These are phyloP conservation scores for Clonostachys rhizophaga DNA, from an alignment of 2,329 filamentous ascomycete genomes.

Conservation along the genomic window DNA sequence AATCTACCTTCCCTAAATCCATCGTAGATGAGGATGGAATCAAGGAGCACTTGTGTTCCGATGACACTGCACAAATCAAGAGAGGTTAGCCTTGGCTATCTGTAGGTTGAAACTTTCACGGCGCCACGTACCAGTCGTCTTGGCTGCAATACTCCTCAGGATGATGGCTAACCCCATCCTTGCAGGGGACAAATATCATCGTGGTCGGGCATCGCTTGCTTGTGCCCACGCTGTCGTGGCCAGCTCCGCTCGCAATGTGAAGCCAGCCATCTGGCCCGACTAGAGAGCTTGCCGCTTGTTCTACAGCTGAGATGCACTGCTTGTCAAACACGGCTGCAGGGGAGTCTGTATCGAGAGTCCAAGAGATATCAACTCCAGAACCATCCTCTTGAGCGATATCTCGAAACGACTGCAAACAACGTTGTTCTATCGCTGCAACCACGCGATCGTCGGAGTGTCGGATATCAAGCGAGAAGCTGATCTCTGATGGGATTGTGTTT, in stretches of 20 bases:
- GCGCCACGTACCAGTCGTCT: conserved; percentile 19
- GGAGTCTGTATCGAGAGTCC: conserved; percentile 55
- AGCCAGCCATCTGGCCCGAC: conserved; percentile 36
- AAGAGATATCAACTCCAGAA: conserved; percentile 41
- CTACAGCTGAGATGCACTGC: conserved; percentile 61
- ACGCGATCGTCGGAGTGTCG: conserved; percentile 50
- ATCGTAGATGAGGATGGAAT: conserved; percentile 13
- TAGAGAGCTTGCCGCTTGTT: conserved; percentile 48
- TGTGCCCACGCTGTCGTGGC: conserved; percentile 29
- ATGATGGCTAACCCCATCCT: conserved; percentile 27
- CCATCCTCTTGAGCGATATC: conserved; percentile 15
- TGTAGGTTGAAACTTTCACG: background rate
- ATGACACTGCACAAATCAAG: conserved; percentile 7
- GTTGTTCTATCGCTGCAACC: conserved; percentile 40
- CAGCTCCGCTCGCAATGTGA: conserved; percentile 28
- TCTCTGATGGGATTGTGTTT: conserved; percentile 65
- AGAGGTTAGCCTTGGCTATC: background rate
- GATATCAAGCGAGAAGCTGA: conserved; percentile 63
- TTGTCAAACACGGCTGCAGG: conserved; percentile 59
- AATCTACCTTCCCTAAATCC: background rate
- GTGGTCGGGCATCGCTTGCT: conserved; percentile 23
- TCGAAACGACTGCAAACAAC: conserved; percentile 13
- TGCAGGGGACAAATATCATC: conserved; percentile 32
- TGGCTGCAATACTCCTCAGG: conserved; percentile 26
- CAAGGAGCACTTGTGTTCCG: conserved; percentile 18